Evolutionary conservation across 139 green algal species (phyloP).

Genomic region (Microglena sp.): DNA sequence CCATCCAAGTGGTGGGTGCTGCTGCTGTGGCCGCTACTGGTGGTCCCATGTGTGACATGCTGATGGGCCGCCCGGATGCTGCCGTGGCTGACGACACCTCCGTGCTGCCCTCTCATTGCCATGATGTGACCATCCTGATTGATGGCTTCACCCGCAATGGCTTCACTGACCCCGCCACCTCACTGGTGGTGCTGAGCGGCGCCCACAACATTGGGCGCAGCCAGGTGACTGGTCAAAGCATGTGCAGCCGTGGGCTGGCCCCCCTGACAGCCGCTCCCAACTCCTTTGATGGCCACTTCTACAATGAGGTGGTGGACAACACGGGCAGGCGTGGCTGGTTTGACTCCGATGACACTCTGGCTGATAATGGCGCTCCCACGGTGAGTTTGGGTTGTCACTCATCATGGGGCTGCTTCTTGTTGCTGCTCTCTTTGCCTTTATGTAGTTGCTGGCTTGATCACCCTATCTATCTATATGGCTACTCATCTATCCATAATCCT

Average conservation of each 20-base stretch:
- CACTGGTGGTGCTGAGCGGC: conserved; percentile 3
- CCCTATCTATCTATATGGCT: no score
- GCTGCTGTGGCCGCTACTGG: neutral
- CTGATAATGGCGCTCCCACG: no score
- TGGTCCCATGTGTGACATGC: conserved; percentile 2
- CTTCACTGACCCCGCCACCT: conserved; percentile 6
- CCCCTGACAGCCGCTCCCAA: neutral
- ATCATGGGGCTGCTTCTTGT: no score
- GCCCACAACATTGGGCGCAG: conserved; percentile 8
- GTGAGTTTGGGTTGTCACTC: no score
- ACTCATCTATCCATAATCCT: no score
- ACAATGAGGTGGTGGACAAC: conserved; percentile 3
- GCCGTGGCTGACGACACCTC: neutral
- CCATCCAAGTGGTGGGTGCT: conserved; percentile 3
- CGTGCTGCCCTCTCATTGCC: neutral
- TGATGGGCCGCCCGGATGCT: conserved; percentile 5
- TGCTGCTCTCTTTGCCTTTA: no score
- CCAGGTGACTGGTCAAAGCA: neutral
- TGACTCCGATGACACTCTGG: no score
- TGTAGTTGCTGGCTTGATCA: no score
- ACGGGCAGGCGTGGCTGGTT: conserved; percentile 1
- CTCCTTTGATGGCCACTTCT: conserved; percentile 12
- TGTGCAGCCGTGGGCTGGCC: neutral
- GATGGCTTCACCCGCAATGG: conserved; percentile 1
- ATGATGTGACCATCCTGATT: neutral